Conservation (phyloP, 805 yeast species). For the Kluyveromyces siamensis region DNA sequence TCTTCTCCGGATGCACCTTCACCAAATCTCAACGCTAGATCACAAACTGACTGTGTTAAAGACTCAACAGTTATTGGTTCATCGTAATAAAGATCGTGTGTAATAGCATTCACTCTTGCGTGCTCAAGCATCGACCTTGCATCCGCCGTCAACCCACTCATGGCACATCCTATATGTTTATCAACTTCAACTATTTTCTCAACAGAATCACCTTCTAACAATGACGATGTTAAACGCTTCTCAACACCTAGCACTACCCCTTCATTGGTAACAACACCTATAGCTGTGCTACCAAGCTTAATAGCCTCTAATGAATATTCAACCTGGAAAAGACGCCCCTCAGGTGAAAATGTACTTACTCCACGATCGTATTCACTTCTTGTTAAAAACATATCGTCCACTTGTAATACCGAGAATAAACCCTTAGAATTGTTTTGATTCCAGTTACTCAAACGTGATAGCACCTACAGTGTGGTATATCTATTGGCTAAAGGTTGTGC, state of each 20-base stretch:
- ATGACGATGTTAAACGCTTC: constrained; percentile 88
- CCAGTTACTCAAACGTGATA: background rate
- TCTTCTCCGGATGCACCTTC: constrained; percentile 97
- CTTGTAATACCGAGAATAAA: too few relatives aligned
- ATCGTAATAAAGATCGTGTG: constrained; percentile 83
- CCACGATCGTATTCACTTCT: constrained; percentile 99
- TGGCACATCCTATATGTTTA: constrained; percentile 92
- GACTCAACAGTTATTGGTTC: constrained; percentile 90
- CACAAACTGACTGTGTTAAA: constrained; percentile 93
- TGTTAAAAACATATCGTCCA: constrained; percentile 77
- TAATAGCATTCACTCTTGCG: constrained; percentile 82
- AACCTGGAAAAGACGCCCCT: constrained; percentile 95
- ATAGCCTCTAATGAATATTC: constrained; percentile 97
- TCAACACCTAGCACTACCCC: constrained; percentile 97
- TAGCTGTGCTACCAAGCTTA: constrained; percentile 85
- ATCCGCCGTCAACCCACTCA: constrained; percentile 98
- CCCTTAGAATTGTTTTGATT: too few relatives aligned
- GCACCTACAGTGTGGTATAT: too few relatives aligned
- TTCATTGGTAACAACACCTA: constrained; percentile 90
- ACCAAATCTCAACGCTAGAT: constrained; percentile 90
- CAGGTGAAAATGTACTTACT: constrained; percentile 97
- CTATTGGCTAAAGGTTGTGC: too few relatives aligned
- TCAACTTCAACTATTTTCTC: constrained; percentile 96
- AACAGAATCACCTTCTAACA: constrained; percentile 85
- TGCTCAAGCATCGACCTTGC: constrained; percentile 98